phyloP scores from a whole-genome alignment of 441 rosid species.

The Gossypium davidsonii region DNA sequence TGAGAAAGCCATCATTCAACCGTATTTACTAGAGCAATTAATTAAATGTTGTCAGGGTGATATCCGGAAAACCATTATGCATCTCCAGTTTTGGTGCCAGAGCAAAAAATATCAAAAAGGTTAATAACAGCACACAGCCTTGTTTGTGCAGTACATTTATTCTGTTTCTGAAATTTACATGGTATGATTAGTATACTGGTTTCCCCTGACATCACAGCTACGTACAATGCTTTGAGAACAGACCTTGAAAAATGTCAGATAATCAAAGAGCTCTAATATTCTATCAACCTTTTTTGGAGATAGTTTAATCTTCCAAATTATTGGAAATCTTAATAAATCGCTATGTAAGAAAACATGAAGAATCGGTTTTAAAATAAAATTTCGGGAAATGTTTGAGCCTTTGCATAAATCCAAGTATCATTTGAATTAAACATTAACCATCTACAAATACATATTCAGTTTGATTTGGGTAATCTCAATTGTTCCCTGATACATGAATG shows the following conservation, averaged over 20 bases:
- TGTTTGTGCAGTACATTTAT: neutral
- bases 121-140: conserved; percentile 18
- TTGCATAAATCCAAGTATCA: too few relatives aligned
- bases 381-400: neutral
- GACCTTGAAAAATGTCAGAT: too few relatives aligned
- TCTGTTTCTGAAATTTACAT: neutral
- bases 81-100: conserved; percentile 92
- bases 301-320: neutral
- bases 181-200: neutral
- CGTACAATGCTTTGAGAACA: too few relatives aligned
- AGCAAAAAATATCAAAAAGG: conserved; percentile 52
- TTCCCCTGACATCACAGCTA: too few relatives aligned
- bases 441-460: neutral
- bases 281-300: too few relatives aligned
- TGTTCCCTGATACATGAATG: neutral
- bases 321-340: neutral
- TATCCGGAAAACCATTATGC: conserved; percentile 78
- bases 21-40: conserved; percentile 47
- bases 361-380: neutral
- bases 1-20: conserved; percentile 52
- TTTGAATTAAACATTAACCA: too few relatives aligned
- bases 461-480: neutral
- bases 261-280: too few relatives aligned
- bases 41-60: conserved; percentile 54
- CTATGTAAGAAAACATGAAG: neutral